Conservation (phyloP, 352 stramenopile genomes). For the Pythium insidiosum region DNA sequence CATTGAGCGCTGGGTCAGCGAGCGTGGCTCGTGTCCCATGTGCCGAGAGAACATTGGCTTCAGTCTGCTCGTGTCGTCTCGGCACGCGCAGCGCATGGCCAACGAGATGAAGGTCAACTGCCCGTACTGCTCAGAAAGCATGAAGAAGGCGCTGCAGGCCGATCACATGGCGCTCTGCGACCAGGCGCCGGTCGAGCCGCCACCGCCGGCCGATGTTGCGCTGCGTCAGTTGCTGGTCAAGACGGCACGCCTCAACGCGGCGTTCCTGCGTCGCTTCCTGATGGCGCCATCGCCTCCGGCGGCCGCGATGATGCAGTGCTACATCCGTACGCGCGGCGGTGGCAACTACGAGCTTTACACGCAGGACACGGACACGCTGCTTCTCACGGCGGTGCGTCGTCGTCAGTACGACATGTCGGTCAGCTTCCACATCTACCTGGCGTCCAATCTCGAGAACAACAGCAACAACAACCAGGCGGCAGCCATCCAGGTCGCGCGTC, state of each 20-base stretch:
- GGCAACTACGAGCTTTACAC: conserved; percentile 85
- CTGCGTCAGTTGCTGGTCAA: conserved; percentile 49
- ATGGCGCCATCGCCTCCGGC: conserved; percentile 43
- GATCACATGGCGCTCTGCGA: conserved; percentile 64
- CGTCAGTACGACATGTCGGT: conserved; percentile 86
- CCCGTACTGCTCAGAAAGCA: conserved; percentile 44
- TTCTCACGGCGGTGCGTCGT: conserved; percentile 69
- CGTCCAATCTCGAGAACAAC: conserved; percentile 33
- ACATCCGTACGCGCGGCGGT: conserved; percentile 73
- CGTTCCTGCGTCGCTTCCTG: conserved; percentile 50
- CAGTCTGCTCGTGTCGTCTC: conserved; percentile 47
- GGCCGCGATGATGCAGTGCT: conserved; percentile 80
- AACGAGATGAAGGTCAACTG: conserved; percentile 81
- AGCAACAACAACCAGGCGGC: conserved; percentile 12
- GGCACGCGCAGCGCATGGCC: conserved; percentile 75
- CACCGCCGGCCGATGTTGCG: conserved; percentile 60
- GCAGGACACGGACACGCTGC: conserved; percentile 65
- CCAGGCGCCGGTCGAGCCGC: conserved; percentile 62
- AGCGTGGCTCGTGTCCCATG: conserved; percentile 75
- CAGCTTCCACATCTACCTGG: conserved; percentile 69
- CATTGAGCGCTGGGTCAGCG: conserved; percentile 81
- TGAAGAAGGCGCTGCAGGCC: conserved; percentile 65
- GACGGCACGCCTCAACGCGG: conserved; percentile 44
- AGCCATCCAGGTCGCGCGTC: conserved; percentile 44
- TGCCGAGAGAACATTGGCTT: conserved; percentile 70